Conservation (phyloP, 306 rosid genomes). For the Astragalus glycyphyllos region DNA sequence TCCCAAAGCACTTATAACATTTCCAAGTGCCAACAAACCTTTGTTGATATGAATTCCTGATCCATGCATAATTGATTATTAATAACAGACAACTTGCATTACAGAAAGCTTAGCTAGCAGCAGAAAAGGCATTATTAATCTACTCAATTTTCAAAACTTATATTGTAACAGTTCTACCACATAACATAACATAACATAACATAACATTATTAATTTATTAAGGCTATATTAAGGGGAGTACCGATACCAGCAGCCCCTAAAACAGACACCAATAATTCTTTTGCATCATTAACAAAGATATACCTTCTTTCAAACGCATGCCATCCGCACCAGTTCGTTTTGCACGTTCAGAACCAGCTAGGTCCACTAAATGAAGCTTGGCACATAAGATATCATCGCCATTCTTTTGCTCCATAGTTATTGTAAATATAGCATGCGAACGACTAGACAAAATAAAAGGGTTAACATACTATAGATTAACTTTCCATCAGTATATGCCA, state of each 20-base stretch:
- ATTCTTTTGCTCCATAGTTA: conserved; percentile 91
- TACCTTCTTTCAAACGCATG: conserved; percentile 96
- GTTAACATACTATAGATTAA: conserved; percentile 22
- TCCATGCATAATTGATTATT: conserved; percentile 27
- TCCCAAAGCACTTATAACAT: conserved; percentile 96
- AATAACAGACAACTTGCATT: conserved; percentile 25
- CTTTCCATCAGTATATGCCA: conserved; percentile 39
- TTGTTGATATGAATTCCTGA: conserved; percentile 96
- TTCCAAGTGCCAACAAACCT: conserved; percentile 92
- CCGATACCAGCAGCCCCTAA: too few species aligned
- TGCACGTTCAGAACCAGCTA: conserved; percentile 97
- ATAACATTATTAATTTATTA: conserved; percentile 3
- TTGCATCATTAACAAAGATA: conserved; percentile 9
- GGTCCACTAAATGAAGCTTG: conserved; percentile 89
- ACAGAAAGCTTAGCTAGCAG: conserved; percentile 18
- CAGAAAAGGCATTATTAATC: conserved; percentile 15
- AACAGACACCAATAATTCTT: neutral
- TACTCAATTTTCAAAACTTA: neutral
- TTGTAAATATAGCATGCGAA: conserved; percentile 96
- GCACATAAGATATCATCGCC: conserved; percentile 90
- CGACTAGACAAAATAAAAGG: conserved; percentile 58
- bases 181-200: conserved; percentile 1
- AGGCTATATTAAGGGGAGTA: neutral
- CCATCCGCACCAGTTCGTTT: conserved; percentile 98
- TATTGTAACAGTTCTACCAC: conserved; percentile 3